phyloP scores from a whole-genome alignment of 371 early-diverging fungal genomes.

The Zychaea mexicana region DNA sequence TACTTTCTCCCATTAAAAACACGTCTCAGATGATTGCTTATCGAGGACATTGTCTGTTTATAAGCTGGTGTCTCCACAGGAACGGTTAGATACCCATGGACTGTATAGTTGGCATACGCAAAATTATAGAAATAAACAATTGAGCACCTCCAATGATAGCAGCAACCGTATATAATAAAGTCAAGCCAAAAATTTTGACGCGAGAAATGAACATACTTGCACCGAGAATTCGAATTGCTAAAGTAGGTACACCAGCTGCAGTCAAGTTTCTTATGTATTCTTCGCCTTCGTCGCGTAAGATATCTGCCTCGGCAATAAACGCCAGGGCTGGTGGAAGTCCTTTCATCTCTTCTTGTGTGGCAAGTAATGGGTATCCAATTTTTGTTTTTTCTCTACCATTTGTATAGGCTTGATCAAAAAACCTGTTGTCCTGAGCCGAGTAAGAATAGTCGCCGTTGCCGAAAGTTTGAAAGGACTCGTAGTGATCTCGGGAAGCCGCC shows the following conservation, averaged over 20 bases:
- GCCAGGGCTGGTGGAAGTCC: slow-evolving; percentile 38
- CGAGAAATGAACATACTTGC: slow-evolving; percentile 2
- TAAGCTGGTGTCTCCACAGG: slow-evolving; percentile 15
- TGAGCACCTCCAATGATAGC: neutral
- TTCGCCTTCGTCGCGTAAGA: slow-evolving; percentile 43
- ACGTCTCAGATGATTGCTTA: neutral
- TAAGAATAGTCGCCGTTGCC: slow-evolving; percentile 15
- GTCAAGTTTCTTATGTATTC: slow-evolving; percentile 21
- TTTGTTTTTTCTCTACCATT: neutral
- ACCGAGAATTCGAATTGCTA: slow-evolving; percentile 19
- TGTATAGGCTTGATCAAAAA: slow-evolving; percentile 4
- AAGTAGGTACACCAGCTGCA: slow-evolving; percentile 30
- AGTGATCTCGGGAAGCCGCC: neutral
- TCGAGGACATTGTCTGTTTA: slow-evolving; percentile 1
- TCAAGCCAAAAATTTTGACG: neutral
- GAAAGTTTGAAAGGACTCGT: slow-evolving; percentile 9
- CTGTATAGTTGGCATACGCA: neutral
- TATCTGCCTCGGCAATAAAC: slow-evolving; percentile 37
- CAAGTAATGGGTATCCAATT: slow-evolving; percentile 1
- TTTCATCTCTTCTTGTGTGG: slow-evolving; percentile 25
- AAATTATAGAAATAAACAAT: neutral
- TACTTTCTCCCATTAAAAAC: neutral
- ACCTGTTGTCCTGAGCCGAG: neutral
- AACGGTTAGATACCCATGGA: slow-evolving; percentile 19
- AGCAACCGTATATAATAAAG: neutral